These are phyloP conservation scores for Neohortaea acidophila DNA, from an alignment of 495 filamentous ascomycete genomes.

Conservation along the genomic window DNA sequence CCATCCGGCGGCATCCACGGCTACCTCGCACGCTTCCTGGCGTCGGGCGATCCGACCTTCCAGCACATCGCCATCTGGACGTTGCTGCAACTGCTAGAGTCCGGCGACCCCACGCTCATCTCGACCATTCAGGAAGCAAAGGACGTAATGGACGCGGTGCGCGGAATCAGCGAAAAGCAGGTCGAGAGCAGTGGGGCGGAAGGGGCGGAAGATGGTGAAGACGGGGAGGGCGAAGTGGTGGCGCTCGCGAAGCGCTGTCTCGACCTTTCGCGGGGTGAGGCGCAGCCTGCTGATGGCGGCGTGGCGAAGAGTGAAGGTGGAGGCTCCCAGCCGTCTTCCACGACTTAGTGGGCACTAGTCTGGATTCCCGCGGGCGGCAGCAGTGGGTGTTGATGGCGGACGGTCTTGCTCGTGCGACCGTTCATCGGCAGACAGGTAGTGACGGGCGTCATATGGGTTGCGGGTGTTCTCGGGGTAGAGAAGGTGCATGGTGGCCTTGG, in stretches of 20 bases:
- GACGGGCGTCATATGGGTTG: too few species aligned
- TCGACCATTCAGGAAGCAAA: conserved; percentile 72
- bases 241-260: conserved; percentile 77
- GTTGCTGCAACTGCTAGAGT: conserved; percentile 83
- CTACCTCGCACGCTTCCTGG: conserved; percentile 82
- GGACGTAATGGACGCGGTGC: conserved; percentile 80
- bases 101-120: conserved; percentile 74
- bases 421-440: too few species aligned
- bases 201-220: conserved; percentile 73
- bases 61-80: conserved; percentile 99
- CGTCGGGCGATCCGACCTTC: conserved; percentile 89
- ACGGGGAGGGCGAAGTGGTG: conserved; percentile 82
- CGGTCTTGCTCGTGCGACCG: too few species aligned
- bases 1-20: conserved; percentile 90
- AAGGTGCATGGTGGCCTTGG: too few species aligned
- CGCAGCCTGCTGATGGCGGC: too few species aligned
- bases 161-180: conserved; percentile 73
- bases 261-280: conserved; percentile 29
- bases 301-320: not conserved
- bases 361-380: too few species aligned
- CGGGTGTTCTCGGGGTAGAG: too few species aligned
- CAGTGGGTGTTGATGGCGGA: too few species aligned
- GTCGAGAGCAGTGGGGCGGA: conserved; percentile 69
- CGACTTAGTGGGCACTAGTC: too few species aligned
- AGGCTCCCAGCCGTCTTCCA: too few species aligned